phyloP scores from a whole-genome alignment of 768 basidiomycete genomes.

The Leccinum rimulosum region DNA sequence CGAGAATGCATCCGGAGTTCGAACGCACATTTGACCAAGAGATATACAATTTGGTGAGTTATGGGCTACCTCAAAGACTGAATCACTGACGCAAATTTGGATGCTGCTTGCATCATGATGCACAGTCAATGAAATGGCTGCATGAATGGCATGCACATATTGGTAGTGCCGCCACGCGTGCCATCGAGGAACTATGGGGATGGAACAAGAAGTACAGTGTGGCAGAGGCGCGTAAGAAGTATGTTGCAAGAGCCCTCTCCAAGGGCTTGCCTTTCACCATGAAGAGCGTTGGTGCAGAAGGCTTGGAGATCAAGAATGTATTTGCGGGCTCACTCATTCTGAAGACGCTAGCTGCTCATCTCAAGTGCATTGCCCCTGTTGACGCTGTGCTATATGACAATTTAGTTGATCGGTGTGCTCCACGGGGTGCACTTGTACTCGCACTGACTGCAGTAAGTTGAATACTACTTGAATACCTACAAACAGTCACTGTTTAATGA shows the following conservation, averaged over 20 bases:
- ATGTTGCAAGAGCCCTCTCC: neutral
- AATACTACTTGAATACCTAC: neutral
- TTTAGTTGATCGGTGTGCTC: neutral
- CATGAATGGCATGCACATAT: neutral
- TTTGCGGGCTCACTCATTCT: neutral
- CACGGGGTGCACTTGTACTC: neutral
- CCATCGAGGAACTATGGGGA: neutral
- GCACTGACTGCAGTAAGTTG: neutral
- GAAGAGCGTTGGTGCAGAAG: neutral
- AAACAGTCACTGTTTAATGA: neutral
- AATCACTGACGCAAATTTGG: neutral
- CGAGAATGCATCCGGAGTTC: neutral
- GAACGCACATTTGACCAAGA: neutral
- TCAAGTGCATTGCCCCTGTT: neutral
- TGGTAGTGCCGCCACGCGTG: neutral
- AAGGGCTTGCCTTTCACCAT: neutral
- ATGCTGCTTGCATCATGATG: neutral
- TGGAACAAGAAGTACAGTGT: neutral
- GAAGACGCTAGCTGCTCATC: neutral
- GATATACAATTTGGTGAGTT: neutral
- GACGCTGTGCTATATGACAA: neutral
- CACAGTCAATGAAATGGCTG: neutral
- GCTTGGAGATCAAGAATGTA: neutral
- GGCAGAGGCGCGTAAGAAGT: neutral
- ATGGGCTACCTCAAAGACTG: neutral